Evolutionary conservation across 2,329 filamentous ascomycete genomes (phyloP), one percentile per base, ranked within the genome.

Genomic region (Chaetomiaceae sp.): DNA sequence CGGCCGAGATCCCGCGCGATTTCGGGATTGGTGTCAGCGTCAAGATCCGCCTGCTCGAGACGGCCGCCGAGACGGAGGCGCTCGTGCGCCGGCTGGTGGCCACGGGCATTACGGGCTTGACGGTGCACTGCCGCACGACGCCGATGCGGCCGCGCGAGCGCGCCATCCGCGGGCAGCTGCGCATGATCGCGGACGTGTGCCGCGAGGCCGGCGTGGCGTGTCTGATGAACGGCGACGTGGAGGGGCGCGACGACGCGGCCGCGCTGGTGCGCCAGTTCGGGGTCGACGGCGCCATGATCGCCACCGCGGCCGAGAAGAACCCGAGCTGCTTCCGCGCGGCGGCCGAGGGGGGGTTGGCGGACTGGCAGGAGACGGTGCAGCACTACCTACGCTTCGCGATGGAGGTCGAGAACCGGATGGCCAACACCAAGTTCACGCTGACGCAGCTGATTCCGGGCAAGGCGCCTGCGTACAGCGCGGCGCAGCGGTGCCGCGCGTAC

Each of bases 211-310:
- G 91, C 22, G 89, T 98, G 2, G 89, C 91, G 8, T 96, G 91
- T 61, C 68, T 97, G 33, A 90, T 97, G 82, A 98, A 98, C 61
- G 93, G 93, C 38, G 93, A 98, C 60, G 89, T 98, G 0, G 79
- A 76, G 45, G 79, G 73, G 30, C 79, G 86, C 45, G 84, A 88
- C 41, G 73, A 95, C 49, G 91, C 83, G 0, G 61, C 86, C 7
- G 63, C 72, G 49, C 73, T 98, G 6, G 83, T 89, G 51, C 60
- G 77, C 20, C 84, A 95, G 62, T 96, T 79, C 61, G 84, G 83
- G n/a, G 86, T 86, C 6, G 90, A 97, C 60, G 91, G 90, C 6
- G 93, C 88, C 50, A 98, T 98, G 93, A 97, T 98, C 59, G 93
- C 93, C 9, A 93, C 88, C 3, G 78, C 88, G 3, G 93, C 93